Evolutionary conservation across 495 filamentous ascomycete genomes (phyloP).

Genomic region (Annulohypoxylon bovei): DNA sequence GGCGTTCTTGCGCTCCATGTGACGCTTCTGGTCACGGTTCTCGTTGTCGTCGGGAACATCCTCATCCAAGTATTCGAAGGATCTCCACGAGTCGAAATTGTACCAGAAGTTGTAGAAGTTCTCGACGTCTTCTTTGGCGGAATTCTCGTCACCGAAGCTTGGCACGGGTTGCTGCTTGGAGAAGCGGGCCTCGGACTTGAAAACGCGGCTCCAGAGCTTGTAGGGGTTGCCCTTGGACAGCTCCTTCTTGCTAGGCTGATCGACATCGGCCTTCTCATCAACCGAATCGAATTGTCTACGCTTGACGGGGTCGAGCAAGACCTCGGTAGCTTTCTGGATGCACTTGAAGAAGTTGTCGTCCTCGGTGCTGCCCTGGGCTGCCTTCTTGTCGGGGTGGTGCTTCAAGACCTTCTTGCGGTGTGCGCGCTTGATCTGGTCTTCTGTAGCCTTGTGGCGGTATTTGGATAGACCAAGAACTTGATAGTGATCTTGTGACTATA

Average conservation of each 20-base stretch:
- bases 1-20: constrained; percentile 97
- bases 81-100: constrained; percentile 97
- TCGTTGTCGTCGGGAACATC: constrained; percentile 99
- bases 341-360: constrained; percentile 99
- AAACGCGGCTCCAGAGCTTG: constrained; percentile 89
- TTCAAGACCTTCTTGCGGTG: constrained; percentile 99
- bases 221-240: constrained; percentile 86
- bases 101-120: constrained; percentile 99
- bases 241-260: constrained; percentile 91
- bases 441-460: constrained; percentile 90
- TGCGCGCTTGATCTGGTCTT: constrained; percentile 97
- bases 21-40: constrained; percentile 98
- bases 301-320: constrained; percentile 89
- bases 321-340: constrained; percentile 96
- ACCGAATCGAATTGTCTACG: constrained; percentile 97
- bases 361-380: constrained; percentile 84
- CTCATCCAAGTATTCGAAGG: constrained; percentile 98
- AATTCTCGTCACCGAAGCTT: constrained; percentile 82
- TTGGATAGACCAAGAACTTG: constrained; percentile 92
- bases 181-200: constrained; percentile 92
- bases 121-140: constrained; percentile 87
- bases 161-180: constrained; percentile 90
- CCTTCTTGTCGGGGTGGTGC: constrained; percentile 99
- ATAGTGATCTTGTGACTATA: constrained; percentile 94
- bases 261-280: constrained; percentile 90